Base-by-base conservation (phyloP, 2,329 filamentous ascomycete species). In the Lachnellula hyalina region DNA sequence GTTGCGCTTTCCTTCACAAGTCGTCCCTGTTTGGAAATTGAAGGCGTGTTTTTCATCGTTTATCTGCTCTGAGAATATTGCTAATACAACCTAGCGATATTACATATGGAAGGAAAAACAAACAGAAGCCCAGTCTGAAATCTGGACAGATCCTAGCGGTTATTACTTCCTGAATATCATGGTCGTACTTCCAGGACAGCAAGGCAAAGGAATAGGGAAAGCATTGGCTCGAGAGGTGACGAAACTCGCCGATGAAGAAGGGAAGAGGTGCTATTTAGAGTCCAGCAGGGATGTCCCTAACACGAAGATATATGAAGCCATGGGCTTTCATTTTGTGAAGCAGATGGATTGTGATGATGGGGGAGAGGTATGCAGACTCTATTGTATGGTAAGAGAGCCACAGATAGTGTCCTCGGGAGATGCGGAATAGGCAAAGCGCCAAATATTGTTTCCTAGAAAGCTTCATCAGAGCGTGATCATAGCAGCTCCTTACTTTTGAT, bases 81-180 rank as follows among this genome's bases (percentile, higher is more conserved):
- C 55, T 52, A 49, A 47, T 15, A n/a, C 17, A 40, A 17, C 14
- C 36, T 32, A 77, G 71, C 80, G 87, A 5, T 90, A 90, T 67
- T 85, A 81, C 69, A 86, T 89, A 61, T 90, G 85, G 86, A 90
- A 90, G 65, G 75, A 75, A 4, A 76, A 79, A 5, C 86, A 90
- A 68, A 76, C 78, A 0, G 73, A 80, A 40, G 83, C 80, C 0
- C 86, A 89, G 53, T 72, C 73, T 0, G 71, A 79, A 25, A 70
- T 89, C 3, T 90, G 86, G 86, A 81, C 74, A 0, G 83, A 87
- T 54, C 75, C 78, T 0, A 74, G 77, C 5, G 87, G 87, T 0
- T 90, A 90, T 65, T 90, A 89, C 65, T 90, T 90, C 61, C 85
- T 87, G 60, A 90, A 90, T 64, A 87, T 90, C 57, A 82, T 90